Base-by-base conservation (phyloP, 176 grass and related monocot genomes). In the Paspalum notatum region DNA sequence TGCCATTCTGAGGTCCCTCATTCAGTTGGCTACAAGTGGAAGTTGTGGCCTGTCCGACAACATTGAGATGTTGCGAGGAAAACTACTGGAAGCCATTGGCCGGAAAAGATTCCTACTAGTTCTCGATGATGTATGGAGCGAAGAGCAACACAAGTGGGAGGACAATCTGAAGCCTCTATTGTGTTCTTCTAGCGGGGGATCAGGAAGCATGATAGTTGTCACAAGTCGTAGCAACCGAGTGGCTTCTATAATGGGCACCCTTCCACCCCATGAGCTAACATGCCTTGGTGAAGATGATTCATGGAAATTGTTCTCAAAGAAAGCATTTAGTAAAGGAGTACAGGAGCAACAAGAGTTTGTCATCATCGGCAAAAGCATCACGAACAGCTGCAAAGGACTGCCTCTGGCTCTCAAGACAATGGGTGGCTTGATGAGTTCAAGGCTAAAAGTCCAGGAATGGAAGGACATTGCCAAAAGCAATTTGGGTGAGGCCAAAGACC, bases 351-450 rank as follows among this genome's bases (percentile, higher is more conserved):
- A 0, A 39, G 62, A 39, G 62, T 15, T 64, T 1, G 9, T 64
- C 17, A 18, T 7, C 1, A 18, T 64, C 0, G 62, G 62, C 7
- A 64, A 40, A 64, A 14, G 4, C 9, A 64, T 64, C 39, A 15
- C 18, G 0, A 64, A 10, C 15, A 64, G 1, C 7, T 64, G 62
- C 38, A 66, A 9, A 5, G 87, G 88, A 3, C 3, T 82, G 1
- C 88, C 83, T 16, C 49, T 91, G 61, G 85, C 80, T 22, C 26
- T 83, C 4, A 87, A 57, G n/a, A 22, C 80, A 1, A 51, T 91
- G 5, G 68, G 75, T 42, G 60, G 73, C 2, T 48, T 91, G 65
- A 76, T 87, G 89, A 76, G 75, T 77, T 75, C 32, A 1, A 91
- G 64, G 37, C 4, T 3, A 41, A 9, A 47, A 10, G 17, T 43